Conservation (phyloP, 768 basidiomycete genomes). For the Lentinula guzmanii region DNA sequence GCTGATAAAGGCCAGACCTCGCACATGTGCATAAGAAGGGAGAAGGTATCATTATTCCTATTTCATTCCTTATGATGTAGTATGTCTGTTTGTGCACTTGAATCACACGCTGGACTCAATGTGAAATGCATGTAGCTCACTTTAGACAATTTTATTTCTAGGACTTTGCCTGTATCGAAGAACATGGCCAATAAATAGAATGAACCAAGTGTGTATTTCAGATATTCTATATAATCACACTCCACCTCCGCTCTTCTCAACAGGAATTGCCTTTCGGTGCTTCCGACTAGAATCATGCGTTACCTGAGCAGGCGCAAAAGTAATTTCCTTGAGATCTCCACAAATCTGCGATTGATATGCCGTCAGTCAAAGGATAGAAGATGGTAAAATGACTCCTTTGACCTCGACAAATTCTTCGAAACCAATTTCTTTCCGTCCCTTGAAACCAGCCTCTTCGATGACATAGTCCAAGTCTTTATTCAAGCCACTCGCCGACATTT, state of each 20-base stretch:
- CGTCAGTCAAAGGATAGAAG: constrained; percentile 1
- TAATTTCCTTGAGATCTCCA: constrained; percentile 66
- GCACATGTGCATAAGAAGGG: neutral
- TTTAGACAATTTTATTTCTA: too few species aligned
- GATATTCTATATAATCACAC: constrained; percentile 20
- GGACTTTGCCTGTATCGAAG: too few species aligned
- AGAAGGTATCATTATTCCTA: too few species aligned
- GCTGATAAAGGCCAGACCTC: neutral
- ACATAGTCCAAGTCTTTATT: constrained; percentile 69
- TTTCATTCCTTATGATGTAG: too few species aligned
- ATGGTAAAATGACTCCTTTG: constrained; percentile 16
- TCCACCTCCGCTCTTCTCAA: constrained; percentile 52
- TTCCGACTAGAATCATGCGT: constrained; percentile 10
- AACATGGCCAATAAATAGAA: too few species aligned
- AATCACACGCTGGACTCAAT: too few species aligned
- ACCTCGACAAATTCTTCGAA: constrained; percentile 91
- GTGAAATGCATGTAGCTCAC: too few species aligned
- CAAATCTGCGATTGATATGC: constrained; percentile 46
- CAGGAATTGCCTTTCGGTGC: constrained; percentile 38
- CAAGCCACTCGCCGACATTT: constrained; percentile 52
- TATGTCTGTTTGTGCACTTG: too few species aligned
- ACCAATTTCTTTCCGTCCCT: constrained; percentile 47
- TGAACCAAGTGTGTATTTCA: too few species aligned
- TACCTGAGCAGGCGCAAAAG: constrained; percentile 28
- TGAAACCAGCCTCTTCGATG: constrained; percentile 69